Conservation (phyloP, 2,329 filamentous ascomycete genomes). For the Colletotrichum nymphaeae region DNA sequence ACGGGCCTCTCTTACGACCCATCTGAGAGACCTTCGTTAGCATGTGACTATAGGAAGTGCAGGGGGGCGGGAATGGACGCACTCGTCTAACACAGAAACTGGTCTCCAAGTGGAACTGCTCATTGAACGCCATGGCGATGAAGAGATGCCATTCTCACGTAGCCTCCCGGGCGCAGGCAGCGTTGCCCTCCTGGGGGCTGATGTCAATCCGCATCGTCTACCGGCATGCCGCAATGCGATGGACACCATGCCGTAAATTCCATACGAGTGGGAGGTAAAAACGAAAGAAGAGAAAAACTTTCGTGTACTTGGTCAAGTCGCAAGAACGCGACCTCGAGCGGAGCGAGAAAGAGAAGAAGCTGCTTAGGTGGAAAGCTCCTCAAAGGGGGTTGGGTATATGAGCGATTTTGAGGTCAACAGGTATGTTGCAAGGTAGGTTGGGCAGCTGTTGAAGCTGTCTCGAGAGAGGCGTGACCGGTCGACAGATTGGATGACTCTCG, state of each 20-base stretch:
- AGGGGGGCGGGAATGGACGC: conserved; percentile 42
- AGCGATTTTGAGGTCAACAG: conserved; percentile 19
- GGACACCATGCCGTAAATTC: conserved; percentile 56
- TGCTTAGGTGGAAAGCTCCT: neutral
- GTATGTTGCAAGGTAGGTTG: conserved; percentile 2
- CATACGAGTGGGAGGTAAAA: conserved; percentile 43
- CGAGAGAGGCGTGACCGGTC: conserved; percentile 11
- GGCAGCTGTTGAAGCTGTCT: conserved; percentile 34
- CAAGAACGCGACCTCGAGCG: too few species aligned
- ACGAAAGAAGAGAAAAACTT: neutral
- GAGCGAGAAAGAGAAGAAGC: neutral
- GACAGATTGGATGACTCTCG: conserved; percentile 35
- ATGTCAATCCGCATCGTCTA: conserved; percentile 50
- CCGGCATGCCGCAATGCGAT: conserved; percentile 59
- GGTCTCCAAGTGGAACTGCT: conserved; percentile 67
- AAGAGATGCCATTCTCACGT: conserved; percentile 31
- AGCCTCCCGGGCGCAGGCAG: conserved; percentile 2
- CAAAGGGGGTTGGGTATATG: conserved; percentile 5
- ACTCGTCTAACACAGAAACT: conserved; percentile 74
- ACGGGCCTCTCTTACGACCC: conserved; percentile 90
- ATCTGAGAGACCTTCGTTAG: conserved; percentile 64
- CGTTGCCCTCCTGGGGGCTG: conserved; percentile 17
- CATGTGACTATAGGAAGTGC: conserved; percentile 28
- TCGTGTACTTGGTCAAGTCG: neutral
- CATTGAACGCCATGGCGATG: conserved; percentile 41